Evolutionary conservation across 1,284 basidiomycete species (phyloP).

Genomic region (Jaminaea rosea): DNA sequence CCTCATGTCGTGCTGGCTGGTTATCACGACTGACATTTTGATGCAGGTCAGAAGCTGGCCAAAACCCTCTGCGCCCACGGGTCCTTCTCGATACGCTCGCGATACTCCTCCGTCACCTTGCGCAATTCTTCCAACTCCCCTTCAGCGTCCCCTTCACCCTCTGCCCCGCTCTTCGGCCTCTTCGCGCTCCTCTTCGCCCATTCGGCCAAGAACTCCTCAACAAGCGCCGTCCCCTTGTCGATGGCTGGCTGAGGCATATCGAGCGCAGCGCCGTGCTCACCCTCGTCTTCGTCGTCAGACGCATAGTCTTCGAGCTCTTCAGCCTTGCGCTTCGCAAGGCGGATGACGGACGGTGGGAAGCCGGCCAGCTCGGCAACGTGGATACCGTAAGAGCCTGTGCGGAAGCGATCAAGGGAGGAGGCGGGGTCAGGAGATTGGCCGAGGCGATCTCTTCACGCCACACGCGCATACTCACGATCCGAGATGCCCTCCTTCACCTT

Average conservation of each 20-base stretch:
- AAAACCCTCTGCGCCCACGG: slow-evolving; percentile 65
- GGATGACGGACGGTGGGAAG: slow-evolving; percentile 87
- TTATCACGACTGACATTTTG: too few relatives aligned
- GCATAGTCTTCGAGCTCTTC: slow-evolving; percentile 93
- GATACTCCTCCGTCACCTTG: slow-evolving; percentile 60
- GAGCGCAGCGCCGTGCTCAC: slow-evolving; percentile 1
- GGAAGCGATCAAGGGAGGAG: too few relatives aligned
- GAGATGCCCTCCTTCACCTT: slow-evolving; percentile 65
- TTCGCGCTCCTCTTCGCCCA: slow-evolving; percentile 54
- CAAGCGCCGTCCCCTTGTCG: slow-evolving; percentile 68
- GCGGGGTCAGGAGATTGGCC: too few relatives aligned
- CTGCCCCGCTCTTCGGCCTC: slow-evolving; percentile 48
- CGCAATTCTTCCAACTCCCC: slow-evolving; percentile 59
- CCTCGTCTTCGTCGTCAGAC: slow-evolving; percentile 3
- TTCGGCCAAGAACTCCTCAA: slow-evolving; percentile 68
- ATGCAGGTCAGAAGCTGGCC: slow-evolving; percentile 45
- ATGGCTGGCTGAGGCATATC: slow-evolving; percentile 52
- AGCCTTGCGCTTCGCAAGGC: slow-evolving; percentile 86
- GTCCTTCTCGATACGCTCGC: slow-evolving; percentile 62
- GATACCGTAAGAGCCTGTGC: too few relatives aligned
- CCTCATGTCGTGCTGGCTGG: too few relatives aligned
- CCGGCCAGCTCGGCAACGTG: slow-evolving; percentile 93
- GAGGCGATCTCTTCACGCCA: too few relatives aligned
- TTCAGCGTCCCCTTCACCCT: slow-evolving; percentile 34
- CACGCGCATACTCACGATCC: slow-evolving; percentile 76